A percentile compares a stretch with the other conserved stretches of the same genome.
Evolutionary conservation across 208 protist species (phyloP).

Genomic region (Leishmania guyanensis): DNA sequence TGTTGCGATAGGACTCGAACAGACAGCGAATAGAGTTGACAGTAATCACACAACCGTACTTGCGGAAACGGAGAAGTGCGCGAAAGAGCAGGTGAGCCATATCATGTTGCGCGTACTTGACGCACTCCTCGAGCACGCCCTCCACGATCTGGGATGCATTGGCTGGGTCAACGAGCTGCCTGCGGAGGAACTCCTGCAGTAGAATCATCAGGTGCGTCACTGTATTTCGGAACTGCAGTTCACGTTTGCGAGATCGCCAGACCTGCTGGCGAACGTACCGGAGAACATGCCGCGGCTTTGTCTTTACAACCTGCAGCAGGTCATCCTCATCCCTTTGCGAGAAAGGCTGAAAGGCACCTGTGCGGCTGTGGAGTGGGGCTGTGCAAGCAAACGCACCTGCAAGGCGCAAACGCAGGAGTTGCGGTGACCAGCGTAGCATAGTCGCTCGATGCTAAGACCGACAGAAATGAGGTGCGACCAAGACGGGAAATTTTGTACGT

Average conservation of each 20-base stretch:
- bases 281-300: constrained; percentile 87
- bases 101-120: constrained; percentile 86
- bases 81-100: constrained; percentile 91
- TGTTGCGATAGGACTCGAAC: constrained; percentile 89
- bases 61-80: constrained; percentile 88
- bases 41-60: constrained; percentile 84
- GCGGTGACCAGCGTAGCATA: constrained; percentile 20
- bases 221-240: constrained; percentile 88
- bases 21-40: constrained; percentile 77
- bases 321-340: constrained; percentile 87
- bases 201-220: constrained; percentile 92
- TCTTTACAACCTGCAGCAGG: constrained; percentile 79
- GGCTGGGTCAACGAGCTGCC: constrained; percentile 81
- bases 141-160: constrained; percentile 88
- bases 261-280: constrained; percentile 89
- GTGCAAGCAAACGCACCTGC: constrained; percentile 13
- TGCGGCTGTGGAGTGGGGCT: constrained; percentile 3
- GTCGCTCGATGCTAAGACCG: neutral
- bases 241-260: constrained; percentile 83
- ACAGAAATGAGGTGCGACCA: neutral
- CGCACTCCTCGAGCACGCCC: constrained; percentile 85
- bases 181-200: constrained; percentile 89
- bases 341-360: constrained; percentile 80
- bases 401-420: constrained; percentile 7
- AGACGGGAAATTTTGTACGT: neutral